Percentiles rank a stretch among this genome's conserved stretches.
Evolutionary conservation across 345 rosid species (phyloP).

Genomic region (Populus simonii): DNA sequence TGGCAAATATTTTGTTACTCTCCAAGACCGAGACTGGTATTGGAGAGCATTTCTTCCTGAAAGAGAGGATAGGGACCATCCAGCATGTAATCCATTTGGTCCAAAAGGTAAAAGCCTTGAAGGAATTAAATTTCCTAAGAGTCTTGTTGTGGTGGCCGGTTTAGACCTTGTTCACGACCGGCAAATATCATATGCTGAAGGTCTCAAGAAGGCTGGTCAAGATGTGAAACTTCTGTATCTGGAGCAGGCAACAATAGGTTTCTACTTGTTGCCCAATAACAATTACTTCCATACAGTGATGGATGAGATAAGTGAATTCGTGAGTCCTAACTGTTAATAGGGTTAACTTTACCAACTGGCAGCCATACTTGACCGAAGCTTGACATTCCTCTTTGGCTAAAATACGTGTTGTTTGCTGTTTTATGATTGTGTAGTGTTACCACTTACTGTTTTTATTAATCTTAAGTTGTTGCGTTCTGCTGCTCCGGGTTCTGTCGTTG

Average conservation of each 20-base stretch:
- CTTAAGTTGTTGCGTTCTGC: constrained; percentile 12
- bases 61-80: constrained; percentile 81
- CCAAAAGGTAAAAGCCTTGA: constrained; percentile 48
- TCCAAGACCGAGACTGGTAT: constrained; percentile 80
- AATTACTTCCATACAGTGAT: constrained; percentile 67
- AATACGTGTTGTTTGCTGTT: constrained; percentile 28
- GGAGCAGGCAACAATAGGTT: constrained; percentile 82
- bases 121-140: constrained; percentile 69
- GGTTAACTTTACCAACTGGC: constrained; percentile 30
- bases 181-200: constrained; percentile 72
- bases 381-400: constrained; percentile 28
- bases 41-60: constrained; percentile 89
- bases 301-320: constrained; percentile 71
- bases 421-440: constrained; percentile 30
- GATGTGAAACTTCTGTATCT: constrained; percentile 60
- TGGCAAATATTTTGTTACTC: constrained; percentile 76
- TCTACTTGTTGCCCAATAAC: constrained; percentile 80
- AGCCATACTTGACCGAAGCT: constrained; percentile 31
- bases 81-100: constrained; percentile 86
- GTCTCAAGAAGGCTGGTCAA: constrained; percentile 68
- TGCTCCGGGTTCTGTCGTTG: constrained; percentile 10
- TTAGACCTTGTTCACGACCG: constrained; percentile 81
- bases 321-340: constrained; percentile 39
- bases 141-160: constrained; percentile 84
- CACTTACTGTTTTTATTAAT: constrained; percentile 29